A percentile compares a stretch with the other conserved stretches of the same genome.
phyloP scores from a whole-genome alignment of 2,329 filamentous ascomycete species.

The Diplodia corticola region DNA sequence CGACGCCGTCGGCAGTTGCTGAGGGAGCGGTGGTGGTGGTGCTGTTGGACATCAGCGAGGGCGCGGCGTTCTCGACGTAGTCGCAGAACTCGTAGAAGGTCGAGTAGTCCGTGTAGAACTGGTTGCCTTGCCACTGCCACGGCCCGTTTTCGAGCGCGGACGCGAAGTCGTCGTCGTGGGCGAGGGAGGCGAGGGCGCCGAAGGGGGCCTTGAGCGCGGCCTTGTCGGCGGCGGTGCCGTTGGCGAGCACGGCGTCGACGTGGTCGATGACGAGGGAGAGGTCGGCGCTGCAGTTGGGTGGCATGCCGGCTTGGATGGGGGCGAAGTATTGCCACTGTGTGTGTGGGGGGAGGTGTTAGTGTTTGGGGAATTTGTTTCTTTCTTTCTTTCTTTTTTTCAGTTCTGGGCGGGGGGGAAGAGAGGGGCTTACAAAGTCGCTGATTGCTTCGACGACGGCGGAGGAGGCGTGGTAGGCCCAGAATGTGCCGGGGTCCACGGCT shows the following conservation, averaged over 20 bases:
- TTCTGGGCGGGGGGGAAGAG: not conserved
- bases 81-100: slow-evolving; percentile 38
- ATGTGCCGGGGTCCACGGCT: slow-evolving; percentile 54
- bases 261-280: slow-evolving; percentile 54
- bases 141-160: slow-evolving; percentile 57
- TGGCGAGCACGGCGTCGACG: slow-evolving; percentile 41
- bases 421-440: slow-evolving; percentile 40
- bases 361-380: not conserved
- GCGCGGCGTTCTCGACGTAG: slow-evolving; percentile 40
- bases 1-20: slow-evolving; percentile 51
- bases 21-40: slow-evolving; percentile 29
- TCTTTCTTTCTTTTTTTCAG: not conserved
- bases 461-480: slow-evolving; percentile 62
- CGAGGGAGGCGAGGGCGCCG: slow-evolving; percentile 50
- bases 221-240: slow-evolving; percentile 36
- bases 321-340: slow-evolving; percentile 59
- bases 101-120: slow-evolving; percentile 52
- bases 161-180: slow-evolving; percentile 56
- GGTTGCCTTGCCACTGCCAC: slow-evolving; percentile 59
- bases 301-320: slow-evolving; percentile 59
- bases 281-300: slow-evolving; percentile 59
- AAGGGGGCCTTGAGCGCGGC: slow-evolving; percentile 54
- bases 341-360: no score
- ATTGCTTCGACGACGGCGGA: slow-evolving; percentile 59
- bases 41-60: slow-evolving; percentile 33